A percentile compares a stretch with the other conserved stretches of the same genome.
These are phyloP conservation scores for Penicillium goetzii DNA, from an alignment of 495 filamentous ascomycete species.

Conservation along the genomic window DNA sequence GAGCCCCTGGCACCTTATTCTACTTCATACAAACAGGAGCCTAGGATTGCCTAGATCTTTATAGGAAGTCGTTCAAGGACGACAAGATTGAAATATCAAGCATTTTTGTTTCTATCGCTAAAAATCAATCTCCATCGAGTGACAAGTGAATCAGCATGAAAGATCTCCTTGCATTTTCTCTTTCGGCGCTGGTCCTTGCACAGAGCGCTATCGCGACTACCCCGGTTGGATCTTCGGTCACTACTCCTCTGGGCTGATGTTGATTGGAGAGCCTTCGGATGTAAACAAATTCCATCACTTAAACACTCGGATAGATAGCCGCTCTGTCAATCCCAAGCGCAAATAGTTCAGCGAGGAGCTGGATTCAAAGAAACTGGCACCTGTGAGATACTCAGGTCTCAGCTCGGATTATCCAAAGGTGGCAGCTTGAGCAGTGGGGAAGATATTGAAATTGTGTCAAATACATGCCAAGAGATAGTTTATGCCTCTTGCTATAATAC, in stretches of 20 bases:
- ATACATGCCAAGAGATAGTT: constrained; percentile 26
- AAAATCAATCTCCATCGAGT: background rate
- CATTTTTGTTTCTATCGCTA: background rate
- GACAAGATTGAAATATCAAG: background rate
- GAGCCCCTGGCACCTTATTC: background rate
- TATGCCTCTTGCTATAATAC: constrained; percentile 45
- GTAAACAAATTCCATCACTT: background rate
- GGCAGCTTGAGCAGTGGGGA: background rate
- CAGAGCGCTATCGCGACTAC: constrained; percentile 5
- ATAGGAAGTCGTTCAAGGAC: background rate
- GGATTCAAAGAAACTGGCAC: background rate
- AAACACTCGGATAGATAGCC: background rate
- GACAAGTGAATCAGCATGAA: background rate
- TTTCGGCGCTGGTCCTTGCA: constrained; percentile 13
- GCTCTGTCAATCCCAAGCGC: background rate
- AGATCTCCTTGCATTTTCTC: constrained; percentile 49
- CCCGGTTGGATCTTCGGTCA: constrained; percentile 1
- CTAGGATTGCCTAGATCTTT: background rate
- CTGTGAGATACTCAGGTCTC: no score
- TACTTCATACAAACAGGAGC: background rate
- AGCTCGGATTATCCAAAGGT: no score
- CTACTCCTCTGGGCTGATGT: constrained; percentile 1
- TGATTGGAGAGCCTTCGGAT: background rate
- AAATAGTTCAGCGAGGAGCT: background rate
- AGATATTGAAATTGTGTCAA: constrained; percentile 1